These are phyloP conservation scores for Vigna mungo DNA, from an alignment of 306 rosid genomes.

Conservation along the genomic window DNA sequence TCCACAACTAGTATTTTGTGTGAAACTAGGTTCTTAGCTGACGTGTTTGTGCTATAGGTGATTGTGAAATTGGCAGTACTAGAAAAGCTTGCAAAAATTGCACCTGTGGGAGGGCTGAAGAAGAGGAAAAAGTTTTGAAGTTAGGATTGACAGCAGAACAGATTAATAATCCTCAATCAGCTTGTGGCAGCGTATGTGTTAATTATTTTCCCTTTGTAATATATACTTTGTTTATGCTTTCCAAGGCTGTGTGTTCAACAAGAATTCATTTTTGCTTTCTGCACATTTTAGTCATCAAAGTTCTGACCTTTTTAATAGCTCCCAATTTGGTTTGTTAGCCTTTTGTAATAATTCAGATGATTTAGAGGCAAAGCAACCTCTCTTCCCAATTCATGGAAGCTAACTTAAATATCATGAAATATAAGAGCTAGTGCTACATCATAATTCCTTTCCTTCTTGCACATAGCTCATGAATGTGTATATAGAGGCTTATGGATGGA, in stretches of 20 bases:
- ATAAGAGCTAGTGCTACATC: background rate
- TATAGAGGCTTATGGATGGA: no score
- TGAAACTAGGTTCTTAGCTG: constrained; percentile 12
- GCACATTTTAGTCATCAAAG: background rate
- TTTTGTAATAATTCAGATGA: constrained; percentile 2
- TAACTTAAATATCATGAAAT: background rate
- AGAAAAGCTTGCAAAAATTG: constrained; percentile 98
- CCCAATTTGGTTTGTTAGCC: constrained; percentile 10
- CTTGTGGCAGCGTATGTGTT: constrained; percentile 86
- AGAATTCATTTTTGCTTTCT: constrained; percentile 13
- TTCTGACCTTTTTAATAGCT: background rate
- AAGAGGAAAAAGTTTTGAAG: constrained; percentile 81
- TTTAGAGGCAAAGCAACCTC: background rate
- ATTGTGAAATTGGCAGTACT: constrained; percentile 84
- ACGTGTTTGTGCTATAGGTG: constrained; percentile 60
- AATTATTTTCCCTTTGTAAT: background rate
- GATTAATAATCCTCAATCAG: constrained; percentile 81
- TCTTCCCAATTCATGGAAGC: background rate
- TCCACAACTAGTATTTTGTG: constrained; percentile 5
- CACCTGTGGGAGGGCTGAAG: constrained; percentile 93
- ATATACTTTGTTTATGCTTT: background rate
- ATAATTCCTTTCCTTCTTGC: background rate
- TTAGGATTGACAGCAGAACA: constrained; percentile 74
- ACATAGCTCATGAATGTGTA: no score
- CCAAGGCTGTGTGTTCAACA: constrained; percentile 8